phyloP scores from a whole-genome alignment of 2,329 filamentous ascomycete genomes.

The Colletotrichum tropicicola region DNA sequence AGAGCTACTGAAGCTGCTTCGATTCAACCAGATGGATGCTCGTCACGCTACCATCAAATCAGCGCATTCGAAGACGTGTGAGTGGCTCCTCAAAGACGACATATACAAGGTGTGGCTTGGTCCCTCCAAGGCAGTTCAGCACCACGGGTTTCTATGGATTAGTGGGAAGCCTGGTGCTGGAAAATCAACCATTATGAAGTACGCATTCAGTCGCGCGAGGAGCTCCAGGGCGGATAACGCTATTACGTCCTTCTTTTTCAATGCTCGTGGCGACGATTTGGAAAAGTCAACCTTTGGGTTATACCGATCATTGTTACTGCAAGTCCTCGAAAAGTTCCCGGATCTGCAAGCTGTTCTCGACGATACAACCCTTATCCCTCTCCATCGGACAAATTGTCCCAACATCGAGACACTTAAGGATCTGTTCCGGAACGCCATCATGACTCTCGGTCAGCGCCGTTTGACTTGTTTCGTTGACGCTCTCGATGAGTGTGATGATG shows the following conservation, averaged over 20 bases:
- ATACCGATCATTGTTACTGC: constrained; percentile 58
- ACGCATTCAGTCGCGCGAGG: constrained; percentile 31
- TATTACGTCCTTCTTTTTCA: constrained; percentile 58
- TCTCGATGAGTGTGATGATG: constrained; percentile 21
- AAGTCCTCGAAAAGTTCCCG: constrained; percentile 49
- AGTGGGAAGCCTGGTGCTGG: constrained; percentile 54
- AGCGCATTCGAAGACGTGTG: constrained; percentile 48
- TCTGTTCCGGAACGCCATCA: constrained; percentile 34
- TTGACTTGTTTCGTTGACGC: constrained; percentile 34
- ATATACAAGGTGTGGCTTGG: constrained; percentile 49
- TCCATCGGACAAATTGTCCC: constrained; percentile 27
- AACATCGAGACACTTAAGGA: constrained; percentile 34
- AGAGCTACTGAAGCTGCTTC: constrained; percentile 39
- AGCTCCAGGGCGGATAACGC: constrained; percentile 30
- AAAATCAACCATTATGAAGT: constrained; percentile 59
- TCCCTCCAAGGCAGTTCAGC: constrained; percentile 32
- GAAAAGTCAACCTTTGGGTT: constrained; percentile 57
- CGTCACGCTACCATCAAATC: constrained; percentile 45
- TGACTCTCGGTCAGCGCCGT: constrained; percentile 5
- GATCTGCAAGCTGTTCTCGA: background rate
- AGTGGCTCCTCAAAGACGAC: constrained; percentile 47
- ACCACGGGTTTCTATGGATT: constrained; percentile 56
- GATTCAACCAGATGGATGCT: constrained; percentile 48
- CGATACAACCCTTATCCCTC: background rate
- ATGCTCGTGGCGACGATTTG: constrained; percentile 50